phyloP scores from a whole-genome alignment of 768 basidiomycete genomes.

The Leccinellum rugosiceps region DNA sequence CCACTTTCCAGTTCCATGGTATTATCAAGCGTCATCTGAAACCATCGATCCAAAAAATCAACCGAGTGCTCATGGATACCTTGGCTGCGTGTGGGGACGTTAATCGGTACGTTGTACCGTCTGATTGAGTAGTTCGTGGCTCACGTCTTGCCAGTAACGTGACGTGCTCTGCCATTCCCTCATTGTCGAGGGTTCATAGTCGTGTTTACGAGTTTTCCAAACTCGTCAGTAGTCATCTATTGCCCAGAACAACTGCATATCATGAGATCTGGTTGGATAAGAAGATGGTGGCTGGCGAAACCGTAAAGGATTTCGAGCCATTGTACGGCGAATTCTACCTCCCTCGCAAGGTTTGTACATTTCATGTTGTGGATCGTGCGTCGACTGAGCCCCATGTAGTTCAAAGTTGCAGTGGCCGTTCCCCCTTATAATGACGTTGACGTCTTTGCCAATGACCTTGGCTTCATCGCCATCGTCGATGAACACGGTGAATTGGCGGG shows the following conservation, averaged over 20 bases:
- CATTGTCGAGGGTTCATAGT: slow-evolving; percentile 80
- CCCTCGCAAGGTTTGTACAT: slow-evolving; percentile 74
- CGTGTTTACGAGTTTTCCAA: slow-evolving; percentile 85
- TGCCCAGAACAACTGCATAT: slow-evolving; percentile 90
- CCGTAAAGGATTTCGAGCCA: slow-evolving; percentile 92
- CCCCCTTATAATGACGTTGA: not conserved
- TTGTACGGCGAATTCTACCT: slow-evolving; percentile 98
- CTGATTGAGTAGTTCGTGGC: not conserved
- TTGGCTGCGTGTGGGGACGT: slow-evolving; percentile 99
- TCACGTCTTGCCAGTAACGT: slow-evolving; percentile 61
- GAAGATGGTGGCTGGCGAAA: slow-evolving; percentile 92
- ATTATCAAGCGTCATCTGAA: slow-evolving; percentile 97
- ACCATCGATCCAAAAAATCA: slow-evolving; percentile 94
- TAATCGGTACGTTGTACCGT: slow-evolving; percentile 58
- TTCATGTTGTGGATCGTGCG: not conserved
- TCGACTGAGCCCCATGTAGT: slow-evolving; percentile 44
- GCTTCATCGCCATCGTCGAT: slow-evolving; percentile 91
- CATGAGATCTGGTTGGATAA: slow-evolving; percentile 78
- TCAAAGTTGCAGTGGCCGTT: slow-evolving; percentile 85
- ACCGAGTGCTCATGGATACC: slow-evolving; percentile 86
- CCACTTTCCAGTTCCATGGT: slow-evolving; percentile 99
- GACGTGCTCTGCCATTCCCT: slow-evolving; percentile 86
- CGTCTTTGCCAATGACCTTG: slow-evolving; percentile 92
- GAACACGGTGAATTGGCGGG: slow-evolving; percentile 75
- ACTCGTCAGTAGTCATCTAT: slow-evolving; percentile 76